Evolutionary conservation across 192 early-diverging fungal genomes (phyloP), one percentile per base, ranked within the genome.

Genomic region (Coemansia sp.): DNA sequence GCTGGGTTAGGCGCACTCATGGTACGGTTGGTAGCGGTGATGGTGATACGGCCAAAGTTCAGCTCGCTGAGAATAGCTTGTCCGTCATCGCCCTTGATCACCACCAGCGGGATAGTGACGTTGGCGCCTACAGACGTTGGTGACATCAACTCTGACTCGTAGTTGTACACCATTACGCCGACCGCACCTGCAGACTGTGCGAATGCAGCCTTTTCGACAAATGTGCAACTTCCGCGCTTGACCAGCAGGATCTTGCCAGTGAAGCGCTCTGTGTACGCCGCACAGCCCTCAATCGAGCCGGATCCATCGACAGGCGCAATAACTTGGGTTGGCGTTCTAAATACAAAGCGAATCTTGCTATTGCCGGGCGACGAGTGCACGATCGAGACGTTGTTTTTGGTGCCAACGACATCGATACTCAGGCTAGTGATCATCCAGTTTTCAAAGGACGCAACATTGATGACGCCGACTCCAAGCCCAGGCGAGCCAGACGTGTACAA

Each of bases 171-270:
- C 19, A 94, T 72, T 4, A 89, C 84, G 31, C 75, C 92, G 19
- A 82, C 69, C 1, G 91, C 92, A 29, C 90, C 89, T 10, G 88
- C 87, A 7, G 19, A 62, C 27, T 77, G 79, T 3, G 86, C 89
- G 50, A 84, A 77, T 0, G 48, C 63, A 4, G 87, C 72, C 79
- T 94, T 94, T 39, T 83, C 72, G 7, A 75, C 83, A 72, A 92
- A 91, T 1, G 79, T 84, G 63, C 93, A 94, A 25, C 69, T 76
- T 2, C 92, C 92, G 46, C 92, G 90, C 32, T 87, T 87, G 48
- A 93, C 78, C 39, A 94, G 68, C 21, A 79, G 81, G 21, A 90
- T 84, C 64, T 88, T 84, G 1, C 82, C 83, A 0, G 37, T 67
- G 29, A 90, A 64, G 41, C 67, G 63, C 7, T 46, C 50, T 6